Percentiles rank a stretch among this genome's conserved stretches.
These are phyloP conservation scores for Trifolium pratense DNA, from an alignment of 306 rosid genomes.

Conservation along the genomic window DNA sequence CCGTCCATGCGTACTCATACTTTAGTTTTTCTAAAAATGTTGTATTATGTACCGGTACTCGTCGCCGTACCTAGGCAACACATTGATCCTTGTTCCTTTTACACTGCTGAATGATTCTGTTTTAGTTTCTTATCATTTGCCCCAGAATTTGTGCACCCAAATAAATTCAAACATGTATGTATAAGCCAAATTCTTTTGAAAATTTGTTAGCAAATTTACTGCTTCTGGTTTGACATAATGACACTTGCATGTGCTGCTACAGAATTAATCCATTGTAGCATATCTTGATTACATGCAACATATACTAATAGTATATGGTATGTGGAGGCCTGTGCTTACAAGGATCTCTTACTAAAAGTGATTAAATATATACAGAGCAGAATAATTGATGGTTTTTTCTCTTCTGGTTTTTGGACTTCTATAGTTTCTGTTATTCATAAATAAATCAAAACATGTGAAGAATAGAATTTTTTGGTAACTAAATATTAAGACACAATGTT, in stretches of 20 bases:
- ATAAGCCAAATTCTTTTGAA: not conserved
- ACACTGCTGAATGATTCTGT: too few relatives aligned
- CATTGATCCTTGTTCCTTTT: too few relatives aligned
- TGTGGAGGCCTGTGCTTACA: not conserved
- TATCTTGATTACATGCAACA: not conserved
- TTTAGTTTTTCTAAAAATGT: too few relatives aligned
- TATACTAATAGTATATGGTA: too few relatives aligned
- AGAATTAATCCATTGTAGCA: not conserved
- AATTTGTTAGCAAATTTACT: not conserved
- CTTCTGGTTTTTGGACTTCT: constrained; percentile 1
- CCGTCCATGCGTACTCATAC: too few relatives aligned
- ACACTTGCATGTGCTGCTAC: not conserved
- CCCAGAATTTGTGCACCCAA: too few relatives aligned
- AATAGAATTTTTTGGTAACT: not conserved
- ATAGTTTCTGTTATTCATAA: not conserved
- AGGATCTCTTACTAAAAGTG: not conserved
- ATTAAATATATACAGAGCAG: too few relatives aligned
- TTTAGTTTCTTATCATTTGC: too few relatives aligned
- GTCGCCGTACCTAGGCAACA: too few relatives aligned
- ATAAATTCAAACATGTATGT: too few relatives aligned
- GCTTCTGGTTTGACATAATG: not conserved
- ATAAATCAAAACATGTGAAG: not conserved
- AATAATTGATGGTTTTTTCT: too few relatives aligned
- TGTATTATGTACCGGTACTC: too few relatives aligned
- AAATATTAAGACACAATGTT: not conserved